These are phyloP conservation scores for Plasmodium vinckei DNA, from an alignment of 169 alveolate genomes.

Conservation along the genomic window DNA sequence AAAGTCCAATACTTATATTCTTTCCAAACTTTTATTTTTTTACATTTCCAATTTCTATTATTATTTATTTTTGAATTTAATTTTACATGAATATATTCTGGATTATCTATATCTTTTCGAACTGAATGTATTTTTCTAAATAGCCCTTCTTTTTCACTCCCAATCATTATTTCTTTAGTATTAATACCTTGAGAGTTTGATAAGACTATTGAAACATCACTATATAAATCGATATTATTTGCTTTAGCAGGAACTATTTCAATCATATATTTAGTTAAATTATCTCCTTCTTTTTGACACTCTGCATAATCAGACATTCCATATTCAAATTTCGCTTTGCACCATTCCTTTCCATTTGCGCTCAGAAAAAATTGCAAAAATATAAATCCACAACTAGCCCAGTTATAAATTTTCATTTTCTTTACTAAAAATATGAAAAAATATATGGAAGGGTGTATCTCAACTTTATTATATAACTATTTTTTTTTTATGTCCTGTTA, in stretches of 20 bases:
- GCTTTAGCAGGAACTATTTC: conserved; percentile 87
- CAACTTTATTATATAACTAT: too few species aligned
- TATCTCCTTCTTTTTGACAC: conserved; percentile 90
- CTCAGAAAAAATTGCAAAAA: conserved; percentile 4
- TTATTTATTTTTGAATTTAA: conserved; percentile 73
- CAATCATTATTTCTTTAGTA: conserved; percentile 86
- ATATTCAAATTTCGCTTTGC: conserved; percentile 89
- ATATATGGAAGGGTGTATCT: too few species aligned
- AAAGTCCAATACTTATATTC: conserved; percentile 92
- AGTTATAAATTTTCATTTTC: too few species aligned
- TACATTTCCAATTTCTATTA: conserved; percentile 91
- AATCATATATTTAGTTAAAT: conserved; percentile 86
- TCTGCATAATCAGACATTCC: conserved; percentile 90
- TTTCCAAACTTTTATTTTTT: conserved; percentile 88
- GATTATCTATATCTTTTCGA: conserved; percentile 75
- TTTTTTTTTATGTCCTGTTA: too few species aligned
- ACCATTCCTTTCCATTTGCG: conserved; percentile 85
- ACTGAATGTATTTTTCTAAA: conserved; percentile 79
- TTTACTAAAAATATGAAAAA: too few species aligned
- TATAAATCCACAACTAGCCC: too few species aligned
- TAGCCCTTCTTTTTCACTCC: conserved; percentile 84
- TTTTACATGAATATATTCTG: conserved; percentile 78
- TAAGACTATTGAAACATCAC: conserved; percentile 80
- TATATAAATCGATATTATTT: conserved; percentile 85
- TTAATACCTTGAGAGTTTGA: conserved; percentile 86